Evolutionary conservation across 495 filamentous ascomycete genomes (phyloP).

Genomic region (Xylaria longipes): DNA sequence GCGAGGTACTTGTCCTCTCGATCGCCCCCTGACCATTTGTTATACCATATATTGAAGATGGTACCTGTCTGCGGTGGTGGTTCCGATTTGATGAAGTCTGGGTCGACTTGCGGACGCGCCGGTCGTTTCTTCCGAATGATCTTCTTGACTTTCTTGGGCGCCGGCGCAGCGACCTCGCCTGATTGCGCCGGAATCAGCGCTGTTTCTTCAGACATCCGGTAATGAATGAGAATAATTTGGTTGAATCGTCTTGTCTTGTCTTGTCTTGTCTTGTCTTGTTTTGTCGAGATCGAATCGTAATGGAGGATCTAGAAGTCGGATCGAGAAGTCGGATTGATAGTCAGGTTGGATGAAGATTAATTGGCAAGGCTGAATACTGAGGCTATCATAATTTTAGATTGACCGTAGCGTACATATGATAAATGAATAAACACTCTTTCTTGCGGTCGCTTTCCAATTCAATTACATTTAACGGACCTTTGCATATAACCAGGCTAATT

Average conservation of each 20-base stretch:
- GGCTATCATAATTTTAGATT: no score
- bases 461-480: background rate
- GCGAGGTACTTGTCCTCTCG: conserved; percentile 88
- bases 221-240: background rate
- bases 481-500: background rate
- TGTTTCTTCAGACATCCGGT: conserved; percentile 43
- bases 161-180: conserved; percentile 54
- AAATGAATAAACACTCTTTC: background rate
- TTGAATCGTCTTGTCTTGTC: background rate
- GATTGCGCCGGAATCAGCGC: conserved; percentile 36
- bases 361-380: conserved; percentile 16
- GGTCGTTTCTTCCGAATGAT: conserved; percentile 71
- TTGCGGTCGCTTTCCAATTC: background rate
- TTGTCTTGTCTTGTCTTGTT: no score
- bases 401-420: no score
- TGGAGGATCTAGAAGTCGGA: background rate
- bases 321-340: background rate
- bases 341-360: background rate
- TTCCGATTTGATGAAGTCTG: conserved; percentile 75
- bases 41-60: conserved; percentile 95
- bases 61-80: conserved; percentile 89
- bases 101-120: conserved; percentile 78
- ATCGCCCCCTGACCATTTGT: conserved; percentile 94
- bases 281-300: background rate
- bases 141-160: conserved; percentile 67